phyloP scores from a whole-genome alignment of 495 filamentous ascomycete genomes.

The Annulohypoxylon moriforme region DNA sequence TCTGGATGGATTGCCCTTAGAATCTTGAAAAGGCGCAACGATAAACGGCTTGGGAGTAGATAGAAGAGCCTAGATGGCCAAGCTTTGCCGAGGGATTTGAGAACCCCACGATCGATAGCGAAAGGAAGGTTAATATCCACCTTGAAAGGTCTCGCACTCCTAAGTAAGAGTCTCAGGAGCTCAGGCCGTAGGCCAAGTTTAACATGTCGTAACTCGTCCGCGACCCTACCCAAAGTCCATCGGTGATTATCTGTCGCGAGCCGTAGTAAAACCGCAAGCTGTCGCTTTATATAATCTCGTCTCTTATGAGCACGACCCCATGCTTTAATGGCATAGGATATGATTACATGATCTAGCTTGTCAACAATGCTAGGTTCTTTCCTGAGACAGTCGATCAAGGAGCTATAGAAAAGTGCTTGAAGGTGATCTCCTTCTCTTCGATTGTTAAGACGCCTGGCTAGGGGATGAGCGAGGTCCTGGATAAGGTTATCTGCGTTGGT shows the following conservation, averaged over 20 bases:
- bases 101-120: background rate
- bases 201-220: background rate
- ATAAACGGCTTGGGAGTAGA: slow-evolving; percentile 11
- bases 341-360: background rate
- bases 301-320: slow-evolving; percentile 11
- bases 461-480: slow-evolving; percentile 8
- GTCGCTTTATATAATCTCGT: background rate
- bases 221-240: slow-evolving; percentile 7
- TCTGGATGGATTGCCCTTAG: background rate
- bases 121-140: background rate
- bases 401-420: slow-evolving; percentile 2
- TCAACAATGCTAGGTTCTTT: background rate
- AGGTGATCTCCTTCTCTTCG: background rate
- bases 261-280: background rate
- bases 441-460: slow-evolving; percentile 12
- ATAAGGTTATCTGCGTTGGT: slow-evolving; percentile 27
- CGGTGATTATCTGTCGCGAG: background rate
- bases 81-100: background rate
- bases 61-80: slow-evolving; percentile 12
- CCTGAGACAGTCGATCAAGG: background rate
- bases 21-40: slow-evolving; percentile 5
- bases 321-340: slow-evolving; percentile 11
- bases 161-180: slow-evolving; percentile 10
- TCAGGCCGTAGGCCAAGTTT: background rate
- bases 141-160: background rate